phyloP scores from a whole-genome alignment of 345 rosid species.

The Erysimum cheiranthoides region DNA sequence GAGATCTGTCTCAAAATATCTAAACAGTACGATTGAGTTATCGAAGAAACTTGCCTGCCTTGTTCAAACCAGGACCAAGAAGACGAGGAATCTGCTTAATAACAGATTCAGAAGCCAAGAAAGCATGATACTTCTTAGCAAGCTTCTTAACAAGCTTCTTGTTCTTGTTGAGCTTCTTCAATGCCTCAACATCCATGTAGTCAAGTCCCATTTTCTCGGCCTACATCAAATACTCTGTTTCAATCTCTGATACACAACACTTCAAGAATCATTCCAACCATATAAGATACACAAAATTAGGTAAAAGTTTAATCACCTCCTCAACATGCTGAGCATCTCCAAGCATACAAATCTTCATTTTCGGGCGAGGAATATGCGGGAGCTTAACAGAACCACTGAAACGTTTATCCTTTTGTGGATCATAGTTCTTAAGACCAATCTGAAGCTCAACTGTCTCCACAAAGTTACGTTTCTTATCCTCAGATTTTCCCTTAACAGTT shows the following conservation, averaged over 20 bases:
- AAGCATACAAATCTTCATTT: conserved; percentile 89
- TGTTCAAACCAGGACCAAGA: conserved; percentile 57
- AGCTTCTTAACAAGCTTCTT: conserved; percentile 57
- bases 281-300: no score
- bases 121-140: conserved; percentile 56
- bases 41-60: conserved; percentile 48
- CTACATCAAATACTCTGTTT: conserved; percentile 3
- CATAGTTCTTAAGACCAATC: conserved; percentile 82
- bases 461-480: conserved; percentile 68
- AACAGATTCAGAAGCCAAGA: conserved; percentile 57
- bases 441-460: conserved; percentile 81
- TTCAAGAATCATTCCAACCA: background rate
- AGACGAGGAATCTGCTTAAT: conserved; percentile 62
- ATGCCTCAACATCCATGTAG: conserved; percentile 52
- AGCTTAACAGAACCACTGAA: conserved; percentile 85
- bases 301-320: conserved; percentile 55
- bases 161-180: conserved; percentile 56
- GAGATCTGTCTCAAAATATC: background rate
- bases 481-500: conserved; percentile 42
- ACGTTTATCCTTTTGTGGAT: conserved; percentile 88
- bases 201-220: conserved; percentile 56
- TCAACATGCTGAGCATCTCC: conserved; percentile 93
- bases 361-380: conserved; percentile 83
- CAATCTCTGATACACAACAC: background rate
- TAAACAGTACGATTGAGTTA: background rate